Evolutionary conservation across 73 alveolate genomes (phyloP), one percentile per base, ranked within the genome.

Genomic region (Blepharisma japonicum): DNA sequence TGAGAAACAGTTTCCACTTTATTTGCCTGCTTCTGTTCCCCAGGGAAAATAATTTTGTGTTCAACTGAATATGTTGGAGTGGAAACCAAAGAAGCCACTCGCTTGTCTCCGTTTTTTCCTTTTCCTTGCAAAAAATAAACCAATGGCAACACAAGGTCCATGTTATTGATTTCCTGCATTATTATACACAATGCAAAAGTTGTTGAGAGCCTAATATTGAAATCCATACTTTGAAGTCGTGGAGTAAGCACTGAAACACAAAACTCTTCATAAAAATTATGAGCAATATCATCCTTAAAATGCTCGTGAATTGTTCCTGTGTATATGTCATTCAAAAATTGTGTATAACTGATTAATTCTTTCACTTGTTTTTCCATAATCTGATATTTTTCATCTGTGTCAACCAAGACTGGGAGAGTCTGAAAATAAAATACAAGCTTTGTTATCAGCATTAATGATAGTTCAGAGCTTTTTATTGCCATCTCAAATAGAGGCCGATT

Each of bases 91-190:
- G 74, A 39, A 14, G 14, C 23, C 47, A 61, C 18, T 61, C 74
- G 14, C 23, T 61, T 61, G 47, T 39, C 23, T 61, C 74, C 74
- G 5, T 61, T 39, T 25, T 61, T 61, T 2, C 18, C 74, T 25
- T 61, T 61, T 3, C 74, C 74, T 61, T 61, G 74, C 14, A 61
- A 61, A 61, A 61, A 61, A 25, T 61, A 61, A n/a, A 61, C 74
- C 14, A 61, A 2, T 5, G 74, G 38, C 11, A 61, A 2, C 14
- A 61, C 50, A 18, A 61, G 14, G 23, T 61, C 46, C 23, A 18
- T 39, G 14, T n/a, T 14, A 25, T 4, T 61, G 18, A 61, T 61
- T 61, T 61, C 74, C 23, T 61, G 74, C 11, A 61, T 61, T 25
- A 61, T 9, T 61, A 61, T 61, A 2, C 47, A 20, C 47, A 61